Evolutionary conservation across 805 yeast species (phyloP).

Genomic region (Yarrowia sp.): DNA sequence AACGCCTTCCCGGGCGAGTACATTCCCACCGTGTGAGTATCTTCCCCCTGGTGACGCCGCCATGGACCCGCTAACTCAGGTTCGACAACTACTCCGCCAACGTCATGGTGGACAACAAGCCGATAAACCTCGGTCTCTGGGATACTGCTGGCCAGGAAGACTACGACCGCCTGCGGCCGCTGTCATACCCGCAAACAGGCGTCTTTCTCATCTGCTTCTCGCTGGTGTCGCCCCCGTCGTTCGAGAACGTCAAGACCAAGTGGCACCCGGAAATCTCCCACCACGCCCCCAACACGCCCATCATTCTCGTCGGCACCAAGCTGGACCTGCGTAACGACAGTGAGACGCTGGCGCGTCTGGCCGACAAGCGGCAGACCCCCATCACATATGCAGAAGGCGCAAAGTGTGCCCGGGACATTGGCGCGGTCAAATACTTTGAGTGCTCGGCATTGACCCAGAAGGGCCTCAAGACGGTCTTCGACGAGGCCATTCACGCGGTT

Average conservation of each 20-base stretch:
- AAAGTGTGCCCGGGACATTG: constrained; percentile 64
- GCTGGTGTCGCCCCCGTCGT: constrained; percentile 74
- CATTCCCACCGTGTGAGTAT: constrained; percentile 72
- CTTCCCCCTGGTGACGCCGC: not conserved
- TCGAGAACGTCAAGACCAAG: constrained; percentile 74
- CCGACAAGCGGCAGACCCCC: constrained; percentile 61
- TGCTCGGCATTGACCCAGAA: constrained; percentile 88
- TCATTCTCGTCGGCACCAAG: constrained; percentile 84
- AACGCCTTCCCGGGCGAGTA: constrained; percentile 91
- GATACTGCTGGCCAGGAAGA: constrained; percentile 96
- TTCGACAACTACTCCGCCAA: constrained; percentile 89
- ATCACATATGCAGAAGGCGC: constrained; percentile 60
- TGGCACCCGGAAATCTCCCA: constrained; percentile 86
- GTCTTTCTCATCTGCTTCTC: constrained; percentile 85
- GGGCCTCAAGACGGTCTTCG: constrained; percentile 83
- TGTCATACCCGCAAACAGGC: constrained; percentile 90
- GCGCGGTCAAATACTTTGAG: constrained; percentile 74
- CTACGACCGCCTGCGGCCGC: constrained; percentile 83
- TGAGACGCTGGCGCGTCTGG: constrained; percentile 61
- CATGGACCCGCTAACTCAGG: constrained; percentile 29
- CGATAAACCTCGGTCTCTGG: constrained; percentile 84
- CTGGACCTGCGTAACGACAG: constrained; percentile 80
- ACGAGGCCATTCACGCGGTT: constrained; percentile 72
- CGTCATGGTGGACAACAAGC: constrained; percentile 76
- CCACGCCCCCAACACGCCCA: constrained; percentile 69